These are phyloP conservation scores for Trichoderma sp. DNA, from an alignment of 2,329 filamentous ascomycete genomes.

Conservation along the genomic window DNA sequence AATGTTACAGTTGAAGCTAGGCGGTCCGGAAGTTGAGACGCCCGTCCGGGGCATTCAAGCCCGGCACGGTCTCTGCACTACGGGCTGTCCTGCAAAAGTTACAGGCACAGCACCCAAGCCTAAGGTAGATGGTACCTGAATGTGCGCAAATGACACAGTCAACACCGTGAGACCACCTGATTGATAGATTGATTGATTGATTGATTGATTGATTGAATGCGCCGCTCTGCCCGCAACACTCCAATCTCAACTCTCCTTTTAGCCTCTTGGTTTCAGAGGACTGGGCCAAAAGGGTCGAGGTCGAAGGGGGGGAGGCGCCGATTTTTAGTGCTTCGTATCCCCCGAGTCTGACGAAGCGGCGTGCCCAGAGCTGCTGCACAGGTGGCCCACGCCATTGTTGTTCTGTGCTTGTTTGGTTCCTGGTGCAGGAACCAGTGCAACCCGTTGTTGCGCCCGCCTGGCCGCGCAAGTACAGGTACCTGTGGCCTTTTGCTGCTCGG, in stretches of 20 bases:
- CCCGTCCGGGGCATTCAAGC: not conserved
- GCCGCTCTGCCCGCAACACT: not conserved
- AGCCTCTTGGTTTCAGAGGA: conserved; percentile 7
- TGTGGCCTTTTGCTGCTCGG: not conserved
- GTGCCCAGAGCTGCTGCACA: not conserved
- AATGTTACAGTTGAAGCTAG: not conserved
- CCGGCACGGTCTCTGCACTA: not conserved
- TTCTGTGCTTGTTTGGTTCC: conserved; percentile 7
- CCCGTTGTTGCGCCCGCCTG: conserved; percentile 10
- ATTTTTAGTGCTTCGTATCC: conserved; percentile 20
- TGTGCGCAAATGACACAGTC: not conserved
- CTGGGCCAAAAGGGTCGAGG: not conserved
- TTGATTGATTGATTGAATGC: not conserved
- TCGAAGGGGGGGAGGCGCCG: conserved; percentile 9
- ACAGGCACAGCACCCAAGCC: not conserved
- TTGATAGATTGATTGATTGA: not conserved
- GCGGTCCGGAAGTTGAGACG: not conserved
- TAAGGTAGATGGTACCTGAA: not conserved
- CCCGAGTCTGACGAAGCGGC: conserved; percentile 14
- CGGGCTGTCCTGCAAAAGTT: not conserved
- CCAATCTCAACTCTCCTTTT: not conserved
- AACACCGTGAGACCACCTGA: not conserved
- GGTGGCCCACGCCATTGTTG: conserved; percentile 3
- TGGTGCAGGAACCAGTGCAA: conserved; percentile 21
- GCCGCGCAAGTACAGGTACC: not conserved